Base-by-base conservation (phyloP, 2,329 filamentous ascomycete species). In the Microdochium nivale region DNA sequence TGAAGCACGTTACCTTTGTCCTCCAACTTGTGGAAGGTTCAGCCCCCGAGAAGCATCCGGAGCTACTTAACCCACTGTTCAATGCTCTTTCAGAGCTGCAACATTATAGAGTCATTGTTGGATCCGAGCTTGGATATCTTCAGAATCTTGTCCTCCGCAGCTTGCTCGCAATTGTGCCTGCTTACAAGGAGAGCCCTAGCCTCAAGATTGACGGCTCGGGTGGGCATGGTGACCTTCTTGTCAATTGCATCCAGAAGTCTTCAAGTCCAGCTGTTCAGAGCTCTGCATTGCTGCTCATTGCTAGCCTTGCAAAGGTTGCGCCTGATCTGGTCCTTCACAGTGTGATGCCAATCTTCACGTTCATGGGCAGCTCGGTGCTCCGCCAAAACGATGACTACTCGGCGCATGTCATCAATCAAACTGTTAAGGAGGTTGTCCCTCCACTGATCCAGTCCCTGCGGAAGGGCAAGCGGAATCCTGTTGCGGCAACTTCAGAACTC, bases 281-380 rank as follows among this genome's bases (percentile, higher is more conserved):
- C 63, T 84, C 87, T 5, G 91, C 94, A 3, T 76, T 99, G 14
- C 80, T 97, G 9, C 76, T 99, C 25, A 88, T 97, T 53, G 90
- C 92, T 24, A 87, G 84, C 52, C 76, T 99, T 40, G 92, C 94
- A 23, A 86, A 86, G 37, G 88, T 91, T 58, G 89, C 90, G 0
- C 94, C 95, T 0, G 91, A 96, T 65, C 74, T 95, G 48, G 89
- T 99, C 2, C 77, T 99, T 52, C 92, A 99, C 70, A 96, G 90
- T 60, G 89, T 99, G 51, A 99, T 99, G 94, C 94, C 94, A 13
- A 92, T 99, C 50, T 99, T 99, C 71, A 97, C 94, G 0, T 96
- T 97, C 65, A 96, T 97, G 86, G 90, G 92, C 43, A 87, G 86
- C 44, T 96, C 89, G 3, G 86, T 96, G 21, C 78, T 99, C 49